Evolutionary conservation across 352 stramenopile genomes (phyloP).

Genomic region (Globisporangium cederbergense): DNA sequence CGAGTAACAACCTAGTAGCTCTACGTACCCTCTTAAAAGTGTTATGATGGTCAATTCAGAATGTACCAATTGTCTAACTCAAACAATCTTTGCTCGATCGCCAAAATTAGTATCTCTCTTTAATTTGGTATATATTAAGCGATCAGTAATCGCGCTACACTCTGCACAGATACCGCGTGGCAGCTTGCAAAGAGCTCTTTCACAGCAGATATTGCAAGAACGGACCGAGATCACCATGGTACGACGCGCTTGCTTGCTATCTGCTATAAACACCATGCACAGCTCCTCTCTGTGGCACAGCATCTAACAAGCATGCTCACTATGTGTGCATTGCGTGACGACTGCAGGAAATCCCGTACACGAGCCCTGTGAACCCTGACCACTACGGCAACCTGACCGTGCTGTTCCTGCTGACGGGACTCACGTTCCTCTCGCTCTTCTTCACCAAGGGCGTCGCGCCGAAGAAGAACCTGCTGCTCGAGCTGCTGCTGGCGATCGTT

Average conservation of each 20-base stretch:
- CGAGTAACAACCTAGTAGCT: too few species aligned
- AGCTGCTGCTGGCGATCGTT: constrained; percentile 65
- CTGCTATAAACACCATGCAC: background rate
- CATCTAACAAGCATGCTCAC: background rate
- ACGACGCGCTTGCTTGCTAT: background rate
- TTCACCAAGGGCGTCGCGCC: constrained; percentile 73
- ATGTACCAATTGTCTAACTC: too few species aligned
- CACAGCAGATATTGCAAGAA: constrained; percentile 4
- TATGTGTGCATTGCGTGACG: background rate
- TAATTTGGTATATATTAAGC: too few species aligned
- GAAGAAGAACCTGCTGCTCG: constrained; percentile 76
- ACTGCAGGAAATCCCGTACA: constrained; percentile 74
- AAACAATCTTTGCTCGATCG: too few species aligned
- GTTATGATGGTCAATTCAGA: too few species aligned
- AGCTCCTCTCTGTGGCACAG: background rate
- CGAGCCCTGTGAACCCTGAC: constrained; percentile 70
- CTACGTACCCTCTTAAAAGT: too few species aligned
- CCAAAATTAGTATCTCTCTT: too few species aligned
- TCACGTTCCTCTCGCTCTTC: constrained; percentile 80
- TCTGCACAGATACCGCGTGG: background rate
- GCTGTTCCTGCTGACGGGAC: constrained; percentile 53
- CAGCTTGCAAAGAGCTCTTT: constrained; percentile 3
- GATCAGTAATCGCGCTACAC: too few species aligned
- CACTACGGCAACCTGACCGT: constrained; percentile 64
- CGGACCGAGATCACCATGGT: constrained; percentile 5